phyloP scores from a whole-genome alignment of 352 stramenopile genomes.

The Phytophthora hibernalis region DNA sequence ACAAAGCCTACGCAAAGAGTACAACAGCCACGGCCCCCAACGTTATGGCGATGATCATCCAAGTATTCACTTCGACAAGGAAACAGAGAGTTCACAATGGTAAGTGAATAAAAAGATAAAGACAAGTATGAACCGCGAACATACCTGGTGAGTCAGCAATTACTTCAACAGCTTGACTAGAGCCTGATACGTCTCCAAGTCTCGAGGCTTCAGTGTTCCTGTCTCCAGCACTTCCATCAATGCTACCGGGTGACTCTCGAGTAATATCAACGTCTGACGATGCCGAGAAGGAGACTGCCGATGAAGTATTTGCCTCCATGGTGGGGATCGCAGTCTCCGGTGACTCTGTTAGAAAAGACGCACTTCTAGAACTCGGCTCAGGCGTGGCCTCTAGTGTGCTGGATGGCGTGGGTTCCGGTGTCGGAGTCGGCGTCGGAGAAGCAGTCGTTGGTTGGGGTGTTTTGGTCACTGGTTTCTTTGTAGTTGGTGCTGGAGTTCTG shows the following conservation, averaged over 20 bases:
- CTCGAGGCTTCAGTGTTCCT: constrained; percentile 15
- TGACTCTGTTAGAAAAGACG: background rate
- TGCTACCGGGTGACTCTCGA: constrained; percentile 9
- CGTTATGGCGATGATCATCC: constrained; percentile 26
- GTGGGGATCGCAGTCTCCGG: constrained; percentile 17
- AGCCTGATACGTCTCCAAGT: constrained; percentile 4
- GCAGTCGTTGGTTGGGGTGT: constrained; percentile 19
- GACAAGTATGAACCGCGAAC: background rate
- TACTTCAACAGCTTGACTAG: constrained; percentile 19
- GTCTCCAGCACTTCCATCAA: constrained; percentile 2
- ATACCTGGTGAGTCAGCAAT: constrained; percentile 8
- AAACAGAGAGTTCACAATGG: background rate
- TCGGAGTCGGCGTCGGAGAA: constrained; percentile 12
- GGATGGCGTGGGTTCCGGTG: constrained; percentile 5
- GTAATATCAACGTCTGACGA: constrained; percentile 17
- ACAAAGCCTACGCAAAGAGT: constrained; percentile 19
- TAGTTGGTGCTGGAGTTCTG: background rate
- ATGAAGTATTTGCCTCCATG: constrained; percentile 3
- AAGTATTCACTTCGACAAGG: constrained; percentile 2
- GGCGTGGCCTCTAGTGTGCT: constrained; percentile 18
- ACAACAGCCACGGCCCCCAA: constrained; percentile 20
- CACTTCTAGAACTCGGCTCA: constrained; percentile 14
- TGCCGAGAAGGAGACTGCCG: constrained; percentile 11
- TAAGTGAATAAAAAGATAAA: background rate
- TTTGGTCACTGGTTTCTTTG: constrained; percentile 17